Conservation (phyloP, 2,329 filamentous ascomycete genomes). For the Cryphonectria carpinicola region DNA sequence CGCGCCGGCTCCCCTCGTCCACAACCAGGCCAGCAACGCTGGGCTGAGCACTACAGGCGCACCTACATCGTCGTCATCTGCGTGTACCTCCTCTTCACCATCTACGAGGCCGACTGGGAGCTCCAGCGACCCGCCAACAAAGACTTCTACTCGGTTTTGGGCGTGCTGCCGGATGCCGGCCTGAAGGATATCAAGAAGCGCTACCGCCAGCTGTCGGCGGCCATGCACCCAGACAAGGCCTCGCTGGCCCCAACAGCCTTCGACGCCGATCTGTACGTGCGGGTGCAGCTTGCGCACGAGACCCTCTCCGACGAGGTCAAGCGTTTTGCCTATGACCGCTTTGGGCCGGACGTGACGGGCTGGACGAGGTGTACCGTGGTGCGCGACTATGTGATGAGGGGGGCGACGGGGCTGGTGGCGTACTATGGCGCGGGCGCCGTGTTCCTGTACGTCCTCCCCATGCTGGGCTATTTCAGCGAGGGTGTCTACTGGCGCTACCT, state of each 20-base stretch:
- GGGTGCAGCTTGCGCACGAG: slow-evolving; percentile 82
- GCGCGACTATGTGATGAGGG: slow-evolving; percentile 72
- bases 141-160: slow-evolving; percentile 80
- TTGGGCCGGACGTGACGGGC: slow-evolving; percentile 71
- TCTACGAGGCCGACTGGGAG: slow-evolving; percentile 88
- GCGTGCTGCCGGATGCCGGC: slow-evolving; percentile 67
- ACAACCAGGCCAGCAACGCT: slow-evolving; percentile 68
- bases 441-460: slow-evolving; percentile 63
- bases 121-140: slow-evolving; percentile 62
- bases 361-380: slow-evolving; percentile 71
- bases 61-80: slow-evolving; percentile 85
- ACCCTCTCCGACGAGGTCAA: slow-evolving; percentile 75
- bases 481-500: slow-evolving; percentile 70
- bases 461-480: slow-evolving; percentile 70
- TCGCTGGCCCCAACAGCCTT: slow-evolving; percentile 39
- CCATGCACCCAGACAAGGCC: slow-evolving; percentile 84
- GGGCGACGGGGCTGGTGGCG: slow-evolving; percentile 59
- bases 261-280: slow-evolving; percentile 67
- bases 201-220: slow-evolving; percentile 75
- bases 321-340: slow-evolving; percentile 87
- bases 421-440: slow-evolving; percentile 64
- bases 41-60: slow-evolving; percentile 73
- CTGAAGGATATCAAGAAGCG: slow-evolving; percentile 81
- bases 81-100: slow-evolving; percentile 85
- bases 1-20: slow-evolving; percentile 86